Conservation (phyloP, 345 rosid species). For the Bruguiera parviflora region DNA sequence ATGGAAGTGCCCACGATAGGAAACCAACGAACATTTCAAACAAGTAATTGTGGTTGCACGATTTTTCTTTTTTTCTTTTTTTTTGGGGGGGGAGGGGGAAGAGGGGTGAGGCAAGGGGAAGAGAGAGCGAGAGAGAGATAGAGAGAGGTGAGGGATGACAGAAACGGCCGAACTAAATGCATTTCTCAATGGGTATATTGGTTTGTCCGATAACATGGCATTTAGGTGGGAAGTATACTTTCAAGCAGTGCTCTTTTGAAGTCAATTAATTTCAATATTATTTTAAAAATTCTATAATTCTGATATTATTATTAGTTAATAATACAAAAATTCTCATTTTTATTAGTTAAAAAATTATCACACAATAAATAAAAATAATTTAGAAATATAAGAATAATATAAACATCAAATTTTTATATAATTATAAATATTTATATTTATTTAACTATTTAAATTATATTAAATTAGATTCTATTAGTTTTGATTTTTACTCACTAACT, state of each 20-base stretch:
- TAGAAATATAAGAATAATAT: neutral
- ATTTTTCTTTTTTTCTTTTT: neutral
- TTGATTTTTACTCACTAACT: too few relatives aligned
- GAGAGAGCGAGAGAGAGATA: neutral
- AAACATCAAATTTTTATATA: slow-evolving; percentile 9
- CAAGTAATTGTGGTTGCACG: slow-evolving; percentile 13
- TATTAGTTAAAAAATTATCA: too few relatives aligned
- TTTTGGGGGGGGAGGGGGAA: too few relatives aligned
- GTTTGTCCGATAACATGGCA: slow-evolving; percentile 26
- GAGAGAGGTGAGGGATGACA: slow-evolving; percentile 45
- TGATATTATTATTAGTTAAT: too few relatives aligned
- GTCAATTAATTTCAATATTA: too few relatives aligned
- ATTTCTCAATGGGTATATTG: slow-evolving; percentile 13
- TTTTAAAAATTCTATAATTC: too few relatives aligned
- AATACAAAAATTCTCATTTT: too few relatives aligned
- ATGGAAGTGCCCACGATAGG: slow-evolving; percentile 17
- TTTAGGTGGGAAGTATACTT: slow-evolving; percentile 50
- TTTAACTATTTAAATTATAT: too few relatives aligned
- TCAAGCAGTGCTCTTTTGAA: slow-evolving; percentile 9
- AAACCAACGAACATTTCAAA: slow-evolving; percentile 11
- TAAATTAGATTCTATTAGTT: too few relatives aligned
- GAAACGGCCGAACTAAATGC: slow-evolving; percentile 53
- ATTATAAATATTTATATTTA: too few relatives aligned
- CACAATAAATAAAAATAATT: too few relatives aligned
- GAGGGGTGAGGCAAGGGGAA: too few relatives aligned